Evolutionary conservation across 305 asterid species (phyloP), one percentile per base, ranked within the genome.

Genomic region (Fraxinus nigra): DNA sequence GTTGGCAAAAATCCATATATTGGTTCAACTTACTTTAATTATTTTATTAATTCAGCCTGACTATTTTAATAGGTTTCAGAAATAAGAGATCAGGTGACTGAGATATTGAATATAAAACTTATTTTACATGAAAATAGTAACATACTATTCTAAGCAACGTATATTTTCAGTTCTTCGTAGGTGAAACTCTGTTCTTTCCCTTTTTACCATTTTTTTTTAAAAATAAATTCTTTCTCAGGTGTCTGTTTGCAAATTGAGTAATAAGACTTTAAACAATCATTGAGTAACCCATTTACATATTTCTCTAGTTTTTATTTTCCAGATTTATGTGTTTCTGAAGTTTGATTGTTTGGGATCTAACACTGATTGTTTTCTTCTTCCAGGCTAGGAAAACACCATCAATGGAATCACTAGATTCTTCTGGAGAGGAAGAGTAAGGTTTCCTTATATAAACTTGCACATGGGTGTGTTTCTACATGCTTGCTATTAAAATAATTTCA

Each of bases 361-460:
- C 13, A 72, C 30, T 72, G 48, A 72, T 22, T 22, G 80, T 84
- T 82, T 76, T 81, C n/a, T 82, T 88, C 33, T 72, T 89, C 80
- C 93, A 96, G 99, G 91, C 91, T 26, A 90, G 92, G 80, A 93
- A 85, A 89, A 91, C 94, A 72, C 93, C 94, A 81, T 93, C 97
- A 80, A 81, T 90, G 37, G 99, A 93, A 81, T 94, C 98, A 78
- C 74, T 94, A 73, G 95, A 89, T 91, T 92, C 95, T 69, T 96
- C 99, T 86, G 98, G 98, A 75, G 99, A 94, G 83, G 99, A 96
- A 92, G 99, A 96, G 99, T 96, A 94, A 89, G 98, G 77, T 84
- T 79, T 56, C 69, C 84, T 73, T 85, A 85, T 69, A 65, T 65
- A 65, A 70, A 40, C 75, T 59, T 54, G 61, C 81, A 43, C 28